Base-by-base conservation (phyloP, 495 filamentous ascomycete genomes). In the Hypoxylon crocopeplum region DNA sequence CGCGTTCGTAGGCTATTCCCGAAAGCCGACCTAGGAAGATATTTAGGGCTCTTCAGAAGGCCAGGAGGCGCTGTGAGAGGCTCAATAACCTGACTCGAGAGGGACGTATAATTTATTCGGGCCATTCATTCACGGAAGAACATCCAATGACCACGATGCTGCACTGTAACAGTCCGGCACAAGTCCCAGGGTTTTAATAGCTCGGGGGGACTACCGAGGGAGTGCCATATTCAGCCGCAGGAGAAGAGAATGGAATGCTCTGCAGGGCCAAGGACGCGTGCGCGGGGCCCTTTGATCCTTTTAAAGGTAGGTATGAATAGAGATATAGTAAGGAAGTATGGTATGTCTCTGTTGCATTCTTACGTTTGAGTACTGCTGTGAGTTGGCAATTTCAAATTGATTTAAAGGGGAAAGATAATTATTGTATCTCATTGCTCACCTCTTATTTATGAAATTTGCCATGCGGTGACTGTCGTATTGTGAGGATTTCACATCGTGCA, bases 181-280 rank as follows among this genome's bases (percentile, higher is more conserved):
- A 36, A 41, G 30, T 34, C 13, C 29, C 37, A 51, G 54, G 54
- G 33, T 44, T 17, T 27, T 12, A 41, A 39, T 38, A 25, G 34
- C 38, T 34, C 47, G 54, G 45, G 44, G 32, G 42, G 22, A 45
- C 15, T 64, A 22, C 55, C 38, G 44, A 50, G 37, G 49, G 49
- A 30, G 59, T 41, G 17, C 44, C 44, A 46, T 41, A 59, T 55
- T 64, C 61, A 64, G 55, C 55, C 61, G 50, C 61, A 64, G 15
- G 37, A 24, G 21, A 42, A 24, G n/a, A 27, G 36, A 41, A 47
- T 64, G 48, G 60, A 64, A 64, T 64, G 60, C 45, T 51, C 33
- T 46, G 25, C 15, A 50, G 32, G 47, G 36, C 13, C 47, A 37
- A 22, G 24, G 37, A 55, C 17, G 36, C 16, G 52, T 36, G 51